Evolutionary conservation across 2,329 filamentous ascomycete genomes (phyloP), one percentile per base, ranked within the genome.

Genomic region (Neoscytalidium dimidiatum): DNA sequence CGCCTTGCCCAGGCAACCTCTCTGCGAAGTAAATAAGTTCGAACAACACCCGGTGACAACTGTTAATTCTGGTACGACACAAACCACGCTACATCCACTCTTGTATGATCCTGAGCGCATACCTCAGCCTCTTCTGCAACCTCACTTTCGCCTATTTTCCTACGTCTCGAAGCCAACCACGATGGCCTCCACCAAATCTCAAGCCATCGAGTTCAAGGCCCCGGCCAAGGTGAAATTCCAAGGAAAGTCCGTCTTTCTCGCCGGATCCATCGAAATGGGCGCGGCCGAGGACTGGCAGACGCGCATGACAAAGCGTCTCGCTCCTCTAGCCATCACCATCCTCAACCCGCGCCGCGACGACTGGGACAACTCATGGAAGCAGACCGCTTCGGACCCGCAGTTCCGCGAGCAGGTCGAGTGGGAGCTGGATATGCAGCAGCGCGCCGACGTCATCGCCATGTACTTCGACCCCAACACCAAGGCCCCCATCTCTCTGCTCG

Each of bases 401-500:
- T 89, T 85, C 74, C 73, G 73, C 8, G 74, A 82, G 43, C 88
- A 90, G 71, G 81, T 86, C 0, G 74, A 81, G 31, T 90, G 88
- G 87, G 88, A 90, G 76, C 78, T 90, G 1, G 78, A 82, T 17
- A 85, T 81, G 73, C 83, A 86, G 67, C 82, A 85, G 14, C 66
- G 67, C 1, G 84, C 85, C 0, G 80, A 83, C 68, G 70, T 89
- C 4, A 76, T 89, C 6, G 83, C 84, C 26, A 78, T 90, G 62
- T 87, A 84, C 72, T 86, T 89, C 64, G 81, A 85, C 51, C 77
- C 80, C 1, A 75, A 68, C 2, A 86, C 84, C 0, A 76, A 79
- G 52, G 85, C 86, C 7, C 84, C 85, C 1, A 80, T 89, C 28
- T 87, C 83, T 35, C 73, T 90, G 70, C 74, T 90, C 49, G 88